Evolutionary conservation across 176 grass and related monocot genomes (phyloP).

Genomic region (Oryza nivara): DNA sequence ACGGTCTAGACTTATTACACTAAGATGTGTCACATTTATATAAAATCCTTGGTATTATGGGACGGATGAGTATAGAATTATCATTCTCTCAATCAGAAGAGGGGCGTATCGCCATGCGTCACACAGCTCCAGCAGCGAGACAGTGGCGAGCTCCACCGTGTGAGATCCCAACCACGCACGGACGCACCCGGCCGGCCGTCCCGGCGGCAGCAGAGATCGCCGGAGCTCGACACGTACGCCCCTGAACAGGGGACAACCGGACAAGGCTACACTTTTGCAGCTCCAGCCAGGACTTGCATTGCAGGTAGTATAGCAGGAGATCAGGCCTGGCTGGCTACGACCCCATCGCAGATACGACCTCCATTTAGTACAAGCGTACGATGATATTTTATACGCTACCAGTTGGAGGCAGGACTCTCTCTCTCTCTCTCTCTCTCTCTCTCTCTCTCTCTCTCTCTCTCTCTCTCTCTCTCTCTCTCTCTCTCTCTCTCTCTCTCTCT

Average conservation of each 20-base stretch:
- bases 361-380: not conserved
- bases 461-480: too few species aligned
- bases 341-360: slow-evolving; percentile 22
- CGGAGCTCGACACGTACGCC: not conserved
- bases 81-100: too few species aligned
- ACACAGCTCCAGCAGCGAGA: not conserved
- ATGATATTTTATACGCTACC: not conserved
- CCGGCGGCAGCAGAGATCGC: not conserved
- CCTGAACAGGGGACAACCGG: not conserved
- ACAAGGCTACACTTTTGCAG: not conserved
- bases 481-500: too few species aligned
- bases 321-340: not conserved
- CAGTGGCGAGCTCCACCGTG: not conserved
- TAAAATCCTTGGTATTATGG: too few species aligned
- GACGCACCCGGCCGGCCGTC: not conserved
- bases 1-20: too few species aligned
- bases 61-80: too few species aligned
- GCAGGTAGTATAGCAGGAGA: not conserved
- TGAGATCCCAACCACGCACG: not conserved
- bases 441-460: too few species aligned
- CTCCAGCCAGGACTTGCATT: not conserved
- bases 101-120: not conserved
- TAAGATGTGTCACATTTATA: too few species aligned
- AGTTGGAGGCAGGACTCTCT: not conserved
- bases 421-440: too few species aligned